A percentile compares a stretch with the other conserved stretches of the same genome.
These are phyloP conservation scores for Solioccasus polychromus DNA, from an alignment of 768 basidiomycete genomes.

Conservation along the genomic window DNA sequence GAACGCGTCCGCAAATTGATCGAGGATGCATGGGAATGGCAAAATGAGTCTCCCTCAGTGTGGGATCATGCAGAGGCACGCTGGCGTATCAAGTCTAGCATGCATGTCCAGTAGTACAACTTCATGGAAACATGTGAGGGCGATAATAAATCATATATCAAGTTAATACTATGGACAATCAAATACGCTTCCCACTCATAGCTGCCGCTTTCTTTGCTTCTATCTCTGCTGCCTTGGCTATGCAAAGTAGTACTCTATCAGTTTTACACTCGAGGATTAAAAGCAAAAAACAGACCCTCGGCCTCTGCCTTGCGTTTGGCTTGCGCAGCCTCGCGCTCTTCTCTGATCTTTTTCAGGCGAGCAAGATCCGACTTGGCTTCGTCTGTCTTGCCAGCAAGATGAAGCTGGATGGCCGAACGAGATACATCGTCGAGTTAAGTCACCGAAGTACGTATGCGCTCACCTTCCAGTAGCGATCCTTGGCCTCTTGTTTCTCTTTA, in stretches of 20 bases:
- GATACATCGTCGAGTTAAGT: slow-evolving; percentile 1
- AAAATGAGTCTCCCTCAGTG: slow-evolving; percentile 5
- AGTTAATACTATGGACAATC: slow-evolving; percentile 33
- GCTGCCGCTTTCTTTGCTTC: slow-evolving; percentile 57
- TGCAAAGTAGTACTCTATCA: slow-evolving; percentile 1
- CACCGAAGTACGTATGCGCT: slow-evolving; percentile 10
- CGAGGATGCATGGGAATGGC: slow-evolving; percentile 20
- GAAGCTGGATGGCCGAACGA: slow-evolving; percentile 44
- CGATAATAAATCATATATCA: slow-evolving; percentile 4
- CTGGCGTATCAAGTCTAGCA: no score
- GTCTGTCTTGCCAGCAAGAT: slow-evolving; percentile 81
- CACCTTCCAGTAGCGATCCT: slow-evolving; percentile 87
- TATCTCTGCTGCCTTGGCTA: slow-evolving; percentile 64
- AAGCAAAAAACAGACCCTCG: slow-evolving; percentile 53
- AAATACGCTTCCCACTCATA: slow-evolving; percentile 25
- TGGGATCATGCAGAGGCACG: slow-evolving; percentile 13
- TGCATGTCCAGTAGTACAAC: no score
- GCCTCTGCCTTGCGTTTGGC: slow-evolving; percentile 87
- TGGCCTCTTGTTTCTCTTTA: slow-evolving; percentile 88
- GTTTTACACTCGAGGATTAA: not conserved
- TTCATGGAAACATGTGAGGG: not conserved
- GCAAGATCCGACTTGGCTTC: slow-evolving; percentile 88
- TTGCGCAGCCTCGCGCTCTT: slow-evolving; percentile 84
- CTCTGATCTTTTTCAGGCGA: slow-evolving; percentile 80
- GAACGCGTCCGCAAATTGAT: slow-evolving; percentile 6